Evolutionary conservation across 179 eudicot genomes (phyloP).

Genomic region (Silene coronaria): DNA sequence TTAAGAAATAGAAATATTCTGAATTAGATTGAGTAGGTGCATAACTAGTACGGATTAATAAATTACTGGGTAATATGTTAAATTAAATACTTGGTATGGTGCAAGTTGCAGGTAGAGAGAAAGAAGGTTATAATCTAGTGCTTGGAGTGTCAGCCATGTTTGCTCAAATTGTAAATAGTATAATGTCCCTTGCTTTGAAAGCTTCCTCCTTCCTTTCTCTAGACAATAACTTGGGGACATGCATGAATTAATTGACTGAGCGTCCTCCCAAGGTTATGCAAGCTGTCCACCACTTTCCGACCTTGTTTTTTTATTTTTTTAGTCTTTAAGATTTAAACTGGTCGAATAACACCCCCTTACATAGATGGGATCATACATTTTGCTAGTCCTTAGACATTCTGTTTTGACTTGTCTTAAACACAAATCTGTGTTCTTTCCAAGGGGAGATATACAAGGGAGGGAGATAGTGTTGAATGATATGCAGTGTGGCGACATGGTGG

Average conservation of each 20-base stretch:
- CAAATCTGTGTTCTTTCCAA: no score
- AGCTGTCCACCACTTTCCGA: background rate
- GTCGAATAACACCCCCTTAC: no score
- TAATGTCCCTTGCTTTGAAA: constrained; percentile 7
- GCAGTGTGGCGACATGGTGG: background rate
- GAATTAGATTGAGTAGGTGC: background rate
- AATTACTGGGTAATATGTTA: background rate
- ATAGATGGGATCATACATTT: no score
- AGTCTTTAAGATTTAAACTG: no score
- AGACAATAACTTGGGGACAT: constrained; percentile 13
- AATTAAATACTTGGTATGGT: background rate
- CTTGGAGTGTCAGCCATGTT: constrained; percentile 32
- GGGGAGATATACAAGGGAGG: no score
- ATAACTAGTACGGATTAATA: background rate
- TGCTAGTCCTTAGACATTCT: no score
- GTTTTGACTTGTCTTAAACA: no score
- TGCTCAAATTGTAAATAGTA: background rate
- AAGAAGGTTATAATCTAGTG: constrained; percentile 21
- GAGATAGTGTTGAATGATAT: background rate
- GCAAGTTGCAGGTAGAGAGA: constrained; percentile 22
- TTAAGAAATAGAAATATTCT: background rate
- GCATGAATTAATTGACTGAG: constrained; percentile 9
- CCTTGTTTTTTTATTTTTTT: no score
- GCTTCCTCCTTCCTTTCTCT: constrained; percentile 1
- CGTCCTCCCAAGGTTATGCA: background rate